Percentiles rank a stretch among this genome's conserved stretches.
Conservation (phyloP, 1,284 basidiomycete genomes). For the Tetrapyrgos nigripes region DNA sequence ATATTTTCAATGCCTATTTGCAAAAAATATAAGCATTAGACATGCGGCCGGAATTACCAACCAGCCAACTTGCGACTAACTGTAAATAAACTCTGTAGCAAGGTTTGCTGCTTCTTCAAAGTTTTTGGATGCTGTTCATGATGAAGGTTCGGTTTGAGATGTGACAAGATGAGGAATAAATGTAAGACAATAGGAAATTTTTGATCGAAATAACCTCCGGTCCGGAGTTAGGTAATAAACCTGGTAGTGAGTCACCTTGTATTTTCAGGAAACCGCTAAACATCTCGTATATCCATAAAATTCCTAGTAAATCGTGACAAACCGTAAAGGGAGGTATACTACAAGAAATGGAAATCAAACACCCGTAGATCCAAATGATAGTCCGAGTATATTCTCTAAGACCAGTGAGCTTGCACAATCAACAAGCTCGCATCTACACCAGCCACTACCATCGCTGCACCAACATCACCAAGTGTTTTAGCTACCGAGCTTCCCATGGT, state of each 20-base stretch:
- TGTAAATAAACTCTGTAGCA: conserved; percentile 73
- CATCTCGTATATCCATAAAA: too few relatives aligned
- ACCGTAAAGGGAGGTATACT: too few relatives aligned
- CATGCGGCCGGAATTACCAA: not conserved
- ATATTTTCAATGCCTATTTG: conserved; percentile 76
- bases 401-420: conserved; percentile 58
- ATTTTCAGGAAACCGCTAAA: too few relatives aligned
- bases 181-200: not conserved
- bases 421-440: conserved; percentile 60
- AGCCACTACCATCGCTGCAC: conserved; percentile 66
- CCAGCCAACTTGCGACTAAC: conserved; percentile 47
- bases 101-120: conserved; percentile 58
- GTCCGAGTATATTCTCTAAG: not conserved
- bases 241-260: too few relatives aligned
- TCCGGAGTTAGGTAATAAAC: too few relatives aligned
- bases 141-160: not conserved
- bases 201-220: too few relatives aligned
- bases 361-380: conserved; percentile 2
- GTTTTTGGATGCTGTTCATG: conserved; percentile 22
- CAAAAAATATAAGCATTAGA: conserved; percentile 7
- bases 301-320: too few relatives aligned
- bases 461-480: conserved; percentile 81
- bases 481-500: conserved; percentile 64
- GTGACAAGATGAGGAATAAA: not conserved
- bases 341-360: conserved; percentile 8